Evolutionary conservation across 805 yeast species (phyloP), one percentile per base, ranked within the genome.

Genomic region (Ogataea paraovalis): DNA sequence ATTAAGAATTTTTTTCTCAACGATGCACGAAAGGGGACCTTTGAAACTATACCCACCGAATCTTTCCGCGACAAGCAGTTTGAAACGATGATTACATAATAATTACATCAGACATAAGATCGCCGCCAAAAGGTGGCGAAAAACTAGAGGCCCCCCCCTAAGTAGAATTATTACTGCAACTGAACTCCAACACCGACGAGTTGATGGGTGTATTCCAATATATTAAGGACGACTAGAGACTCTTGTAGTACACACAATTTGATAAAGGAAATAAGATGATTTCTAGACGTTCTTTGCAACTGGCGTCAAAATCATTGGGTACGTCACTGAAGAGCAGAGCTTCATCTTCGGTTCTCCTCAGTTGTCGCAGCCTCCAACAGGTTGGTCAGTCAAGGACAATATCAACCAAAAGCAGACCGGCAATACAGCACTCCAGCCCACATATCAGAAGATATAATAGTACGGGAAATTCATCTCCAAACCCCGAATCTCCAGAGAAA

Each of bases 401-500:
- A 34, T n/a, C 21, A n/a, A 34, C 38, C 3, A 34, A 16, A 4
- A 34, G 16, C 13, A 34, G 8, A 8, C 19, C 38, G 5, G 7
- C 16, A 34, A n/a, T 16, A 34, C 8, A 16, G 21, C 19, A 16
- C 5, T 34, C 38, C 4, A 34, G 20, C 10, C 13, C 21, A 16
- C 38, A n/a, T 4, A 13, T 34, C 5, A 34, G 16, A 18, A 34
- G 38, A 34, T 34, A 34, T 16, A n/a, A 34, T 16, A 16, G 21
- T 16, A n/a, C 38, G 3, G 21, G 16, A 16, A 8, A 6, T 8
- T 34, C 19, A 5, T 34, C 38, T n/a, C 16, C 21, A 18, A 34
- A 34, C 12, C 38, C 38, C 13, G 21, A 33, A 16, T 43, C 25
- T 5, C 46, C 49, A 14, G 32, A 45, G 19, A 39, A 48, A 22